phyloP scores from a whole-genome alignment of 257 asterid species.

The Cynanchum wilfordii region DNA sequence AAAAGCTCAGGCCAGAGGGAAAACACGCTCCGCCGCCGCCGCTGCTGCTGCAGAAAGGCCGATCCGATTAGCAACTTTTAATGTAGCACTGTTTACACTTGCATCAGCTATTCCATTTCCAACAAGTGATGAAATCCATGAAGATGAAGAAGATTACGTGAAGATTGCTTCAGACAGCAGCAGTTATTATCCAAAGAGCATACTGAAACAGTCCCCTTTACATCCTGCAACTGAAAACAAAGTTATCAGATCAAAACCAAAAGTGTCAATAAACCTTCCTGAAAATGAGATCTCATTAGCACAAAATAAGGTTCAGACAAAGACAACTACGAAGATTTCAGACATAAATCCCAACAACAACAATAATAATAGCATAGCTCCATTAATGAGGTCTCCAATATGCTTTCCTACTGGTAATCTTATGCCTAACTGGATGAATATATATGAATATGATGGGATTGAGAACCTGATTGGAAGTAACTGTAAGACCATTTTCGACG shows the following conservation, averaged over 20 bases:
- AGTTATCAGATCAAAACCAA: constrained; percentile 34
- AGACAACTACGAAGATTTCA: constrained; percentile 1
- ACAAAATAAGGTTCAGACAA: constrained; percentile 35
- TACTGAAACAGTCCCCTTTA: constrained; percentile 66
- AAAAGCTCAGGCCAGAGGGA: constrained; percentile 17
- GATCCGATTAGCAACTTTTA: constrained; percentile 77
- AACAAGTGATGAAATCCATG: constrained; percentile 39
- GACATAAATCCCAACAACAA: constrained; percentile 20
- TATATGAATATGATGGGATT: not conserved
- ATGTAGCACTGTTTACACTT: constrained; percentile 83
- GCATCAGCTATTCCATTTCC: constrained; percentile 83
- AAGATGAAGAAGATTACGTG: constrained; percentile 20
- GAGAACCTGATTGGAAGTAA: constrained; percentile 32
- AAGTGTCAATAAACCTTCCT: constrained; percentile 75
- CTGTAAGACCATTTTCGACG: constrained; percentile 45
- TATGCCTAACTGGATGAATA: constrained; percentile 46
- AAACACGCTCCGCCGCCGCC: not conserved
- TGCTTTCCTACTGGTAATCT: constrained; percentile 48
- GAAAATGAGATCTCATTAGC: constrained; percentile 77
- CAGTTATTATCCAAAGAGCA: constrained; percentile 47
- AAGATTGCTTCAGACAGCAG: constrained; percentile 14
- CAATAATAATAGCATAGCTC: constrained; percentile 22
- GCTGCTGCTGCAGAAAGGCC: constrained; percentile 24
- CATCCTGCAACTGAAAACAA: constrained; percentile 24
- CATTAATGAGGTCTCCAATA: constrained; percentile 71